Evolutionary conservation across 352 stramenopile genomes (phyloP).

Genomic region (Globisporangium parvum): DNA sequence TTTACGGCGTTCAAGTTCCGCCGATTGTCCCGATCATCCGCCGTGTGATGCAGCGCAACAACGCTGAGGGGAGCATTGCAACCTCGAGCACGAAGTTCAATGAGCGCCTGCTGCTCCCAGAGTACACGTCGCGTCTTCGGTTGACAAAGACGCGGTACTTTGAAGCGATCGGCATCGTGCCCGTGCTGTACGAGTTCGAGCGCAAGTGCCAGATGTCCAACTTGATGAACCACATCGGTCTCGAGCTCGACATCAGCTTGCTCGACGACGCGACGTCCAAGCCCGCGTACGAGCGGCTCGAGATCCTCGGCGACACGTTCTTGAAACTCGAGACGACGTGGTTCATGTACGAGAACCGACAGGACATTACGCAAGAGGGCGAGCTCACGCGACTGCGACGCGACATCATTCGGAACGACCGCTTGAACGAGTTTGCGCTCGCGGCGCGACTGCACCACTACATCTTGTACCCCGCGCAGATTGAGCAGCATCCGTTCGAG

Average conservation of each 20-base stretch:
- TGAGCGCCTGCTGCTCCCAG: slow-evolving; percentile 65
- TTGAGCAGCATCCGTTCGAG: slow-evolving; percentile 80
- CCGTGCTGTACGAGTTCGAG: slow-evolving; percentile 84
- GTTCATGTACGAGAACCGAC: slow-evolving; percentile 74
- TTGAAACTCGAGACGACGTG: slow-evolving; percentile 84
- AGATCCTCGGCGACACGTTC: slow-evolving; percentile 82
- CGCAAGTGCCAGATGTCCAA: slow-evolving; percentile 84
- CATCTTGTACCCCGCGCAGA: slow-evolving; percentile 69
- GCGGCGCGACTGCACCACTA: slow-evolving; percentile 57
- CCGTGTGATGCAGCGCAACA: slow-evolving; percentile 74
- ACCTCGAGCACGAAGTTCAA: slow-evolving; percentile 62
- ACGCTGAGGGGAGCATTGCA: slow-evolving; percentile 50
- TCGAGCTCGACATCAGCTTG: slow-evolving; percentile 69
- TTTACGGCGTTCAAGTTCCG: slow-evolving; percentile 69
- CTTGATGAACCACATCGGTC: slow-evolving; percentile 74
- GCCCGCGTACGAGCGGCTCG: slow-evolving; percentile 71
- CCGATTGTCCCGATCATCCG: slow-evolving; percentile 78
- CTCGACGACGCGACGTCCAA: slow-evolving; percentile 83
- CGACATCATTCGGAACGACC: slow-evolving; percentile 85
- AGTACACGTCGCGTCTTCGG: slow-evolving; percentile 60
- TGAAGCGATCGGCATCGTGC: slow-evolving; percentile 76
- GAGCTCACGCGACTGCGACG: slow-evolving; percentile 64
- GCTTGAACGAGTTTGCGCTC: slow-evolving; percentile 70
- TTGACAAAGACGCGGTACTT: slow-evolving; percentile 71
- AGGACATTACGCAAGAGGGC: slow-evolving; percentile 69